Evolutionary conservation across 140 eudicot species (phyloP).

Genomic region (Bidens hawaiensis): DNA sequence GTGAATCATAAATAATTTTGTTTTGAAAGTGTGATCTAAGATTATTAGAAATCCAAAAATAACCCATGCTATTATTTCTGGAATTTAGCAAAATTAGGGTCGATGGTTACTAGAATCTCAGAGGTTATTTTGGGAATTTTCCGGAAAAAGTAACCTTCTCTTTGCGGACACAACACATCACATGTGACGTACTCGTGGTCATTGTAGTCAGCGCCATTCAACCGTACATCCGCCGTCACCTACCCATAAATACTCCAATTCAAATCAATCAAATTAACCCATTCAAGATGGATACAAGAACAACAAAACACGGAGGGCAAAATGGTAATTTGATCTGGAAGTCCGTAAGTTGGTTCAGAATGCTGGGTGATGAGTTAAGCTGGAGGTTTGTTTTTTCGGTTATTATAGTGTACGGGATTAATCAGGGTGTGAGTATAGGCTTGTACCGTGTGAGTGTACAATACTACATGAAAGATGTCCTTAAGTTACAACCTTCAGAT

Average conservation of each 20-base stretch:
- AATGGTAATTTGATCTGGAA: constrained; percentile 31
- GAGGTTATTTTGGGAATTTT: too few species aligned
- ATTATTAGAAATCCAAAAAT: too few species aligned
- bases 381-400: constrained; percentile 81
- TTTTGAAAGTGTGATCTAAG: too few species aligned
- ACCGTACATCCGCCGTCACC: not conserved
- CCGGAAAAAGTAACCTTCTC: too few species aligned
- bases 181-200: too few species aligned
- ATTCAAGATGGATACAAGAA: constrained; percentile 36
- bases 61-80: too few species aligned
- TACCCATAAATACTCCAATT: not conserved
- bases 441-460: constrained; percentile 53
- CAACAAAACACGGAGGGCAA: constrained; percentile 25
- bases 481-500: constrained; percentile 80
- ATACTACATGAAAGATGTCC: constrained; percentile 79
- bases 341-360: constrained; percentile 48
- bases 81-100: too few species aligned
- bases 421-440: constrained; percentile 66
- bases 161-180: too few species aligned
- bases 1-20: too few species aligned
- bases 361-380: constrained; percentile 57
- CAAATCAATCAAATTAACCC: constrained; percentile 7
- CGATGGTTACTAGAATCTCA: too few species aligned
- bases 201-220: constrained; percentile 17
- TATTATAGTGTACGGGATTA: constrained; percentile 60